Evolutionary conservation across 78 protist genomes (phyloP), one percentile per base, ranked within the genome.

Genomic region (Cyanophora paradoxa): DNA sequence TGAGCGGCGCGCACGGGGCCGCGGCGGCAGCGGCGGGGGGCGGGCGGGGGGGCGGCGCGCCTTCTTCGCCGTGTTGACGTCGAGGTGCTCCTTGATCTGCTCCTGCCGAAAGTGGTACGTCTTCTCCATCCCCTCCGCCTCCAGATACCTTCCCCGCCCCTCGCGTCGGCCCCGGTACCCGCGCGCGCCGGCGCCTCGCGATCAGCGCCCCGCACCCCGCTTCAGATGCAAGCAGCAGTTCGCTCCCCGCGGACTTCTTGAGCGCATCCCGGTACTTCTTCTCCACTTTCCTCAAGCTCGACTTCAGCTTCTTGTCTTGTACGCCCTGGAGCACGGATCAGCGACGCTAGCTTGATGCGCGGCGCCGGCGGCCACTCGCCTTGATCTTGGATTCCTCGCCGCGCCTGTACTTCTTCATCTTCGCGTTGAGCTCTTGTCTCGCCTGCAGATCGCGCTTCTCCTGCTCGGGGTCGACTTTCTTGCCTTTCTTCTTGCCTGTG

Each of bases 51-150:
- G 59, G n/a, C n/a, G n/a, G n/a, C n/a, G n/a, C n/a, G n/a, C 82
- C 84, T 91, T 88, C 4, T 24, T 26, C 4, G 72, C 31, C 13
- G 86, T 69, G 50, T 82, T 76, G 2, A 77, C 36, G 70, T 92
- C 95, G 14, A 92, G 92, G 1, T 26, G 36, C 37, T 68, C 59
- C 0, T 42, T 46, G 36, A 94, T 84, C 24, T 63, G 71, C n/a
- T 30, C 14, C 57, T 94, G 97, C 22, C 36, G 48, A 37, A 80
- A 82, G 33, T 80, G 31, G 68, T 78, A 82, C 24, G 97, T 94
- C 33, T 81, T 56, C 71, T 89, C 95, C 61, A 79, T 57, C 13
- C 87, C 94, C 36, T 91, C 97, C 30, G 92, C 80, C 42, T 82
- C 90, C 30, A 89, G 42, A 41, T 17, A 64, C 37, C 84, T 57